These are phyloP conservation scores for Phylloporus sp. DNA, from an alignment of 1,284 basidiomycete species.

Conservation along the genomic window DNA sequence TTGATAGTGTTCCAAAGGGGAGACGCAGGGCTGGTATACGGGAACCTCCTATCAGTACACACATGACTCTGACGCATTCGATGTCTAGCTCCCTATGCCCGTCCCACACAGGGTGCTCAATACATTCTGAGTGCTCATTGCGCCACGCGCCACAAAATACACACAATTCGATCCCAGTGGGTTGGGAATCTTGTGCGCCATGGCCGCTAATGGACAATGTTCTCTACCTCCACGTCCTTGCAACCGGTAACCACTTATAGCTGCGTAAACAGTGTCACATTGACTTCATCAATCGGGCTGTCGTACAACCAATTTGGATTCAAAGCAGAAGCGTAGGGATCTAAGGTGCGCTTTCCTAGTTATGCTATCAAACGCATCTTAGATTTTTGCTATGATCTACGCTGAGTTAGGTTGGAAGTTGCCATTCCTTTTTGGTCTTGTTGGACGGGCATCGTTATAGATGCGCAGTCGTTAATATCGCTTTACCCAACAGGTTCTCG, in stretches of 20 bases:
- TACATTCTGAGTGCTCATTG: slow-evolving; percentile 60
- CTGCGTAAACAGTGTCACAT: too few relatives aligned
- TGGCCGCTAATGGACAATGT: slow-evolving; percentile 78
- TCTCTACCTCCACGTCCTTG: slow-evolving; percentile 63
- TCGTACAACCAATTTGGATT: slow-evolving; percentile 86
- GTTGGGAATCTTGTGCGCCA: slow-evolving; percentile 73
- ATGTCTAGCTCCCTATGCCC: slow-evolving; percentile 32
- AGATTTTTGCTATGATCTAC: not conserved
- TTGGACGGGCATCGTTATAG: not conserved
- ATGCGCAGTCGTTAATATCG: too few relatives aligned
- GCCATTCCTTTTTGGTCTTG: not conserved
- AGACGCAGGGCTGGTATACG: slow-evolving; percentile 41
- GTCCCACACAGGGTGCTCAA: slow-evolving; percentile 56
- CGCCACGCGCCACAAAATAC: slow-evolving; percentile 43
- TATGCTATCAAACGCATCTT: slow-evolving; percentile 60
- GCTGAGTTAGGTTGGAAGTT: not conserved
- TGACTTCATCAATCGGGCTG: too few relatives aligned
- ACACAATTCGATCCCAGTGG: slow-evolving; percentile 57
- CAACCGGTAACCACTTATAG: slow-evolving; percentile 27
- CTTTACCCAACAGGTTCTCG: too few relatives aligned
- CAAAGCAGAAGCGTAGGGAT: slow-evolving; percentile 84
- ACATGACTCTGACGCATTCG: slow-evolving; percentile 24
- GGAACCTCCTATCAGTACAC: slow-evolving; percentile 6
- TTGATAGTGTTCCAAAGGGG: slow-evolving; percentile 42
- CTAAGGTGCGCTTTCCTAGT: slow-evolving; percentile 78